Base-by-base conservation (phyloP, 192 early-diverging fungal species). In the Gigaspora rosea region DNA sequence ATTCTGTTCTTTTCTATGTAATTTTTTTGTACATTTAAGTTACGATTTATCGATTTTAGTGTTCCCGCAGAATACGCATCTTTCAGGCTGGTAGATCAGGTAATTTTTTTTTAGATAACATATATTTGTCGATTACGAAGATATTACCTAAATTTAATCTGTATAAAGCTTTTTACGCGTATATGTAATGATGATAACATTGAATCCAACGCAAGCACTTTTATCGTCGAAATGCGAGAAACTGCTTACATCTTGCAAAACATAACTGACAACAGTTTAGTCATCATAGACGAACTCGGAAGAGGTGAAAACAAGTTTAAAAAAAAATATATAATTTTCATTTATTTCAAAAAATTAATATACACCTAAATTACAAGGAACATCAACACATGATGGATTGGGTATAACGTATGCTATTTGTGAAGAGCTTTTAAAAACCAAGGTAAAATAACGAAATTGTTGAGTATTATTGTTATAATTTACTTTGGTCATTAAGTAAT, bases 241-340 rank as follows among this genome's bases (percentile, higher is more conserved):
- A 90, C 91, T 0, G 86, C 94, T 9, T 92, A 88, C 64, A 95
- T 98, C 75, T 79, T 98, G 71, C 84, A 92, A 61, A 88, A 92
- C 76, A 88, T 88, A 27, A 90, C 90, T 36, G 81, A 86, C 36
- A 78, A 87, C 57, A 90, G 89, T 52, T 79, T 98, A 65, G 88
- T 98, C 0, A 80, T 96, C 59, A 93, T 98, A 78, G 96, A 98
- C 80, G 96, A 98, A 84, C 88, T 98, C 22, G 96, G 95, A 13
- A 78, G 96, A 82, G 83, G 83, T 79, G 61, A 51, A 32, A 33
- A 56, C 12, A 56, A 51, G 4, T 16, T 16, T 4, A 16, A 54
- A 54, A 11, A 56, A 5, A 15, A 56, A 56, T n/a, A n/a, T n/a
- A n/a, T 56, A 50, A 48, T 22, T 32, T 63, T 54, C 11, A 18